Percentiles rank a stretch among this genome's conserved stretches.
Conservation (phyloP, 75 land plant genomes). For the Pinus tabuliformis region DNA sequence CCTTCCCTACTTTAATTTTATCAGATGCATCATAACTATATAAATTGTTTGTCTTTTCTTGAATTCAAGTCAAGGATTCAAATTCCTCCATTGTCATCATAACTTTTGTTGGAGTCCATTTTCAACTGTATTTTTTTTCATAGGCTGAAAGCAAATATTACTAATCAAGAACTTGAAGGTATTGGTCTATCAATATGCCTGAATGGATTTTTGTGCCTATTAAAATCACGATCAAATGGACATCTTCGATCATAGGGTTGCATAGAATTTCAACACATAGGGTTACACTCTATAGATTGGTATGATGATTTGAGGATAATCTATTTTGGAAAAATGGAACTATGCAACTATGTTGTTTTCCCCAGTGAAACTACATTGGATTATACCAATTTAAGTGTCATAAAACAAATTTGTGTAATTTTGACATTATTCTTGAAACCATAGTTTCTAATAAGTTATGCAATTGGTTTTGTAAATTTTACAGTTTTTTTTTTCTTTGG, state of each 20-base stretch:
- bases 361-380: neutral
- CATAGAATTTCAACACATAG: neutral
- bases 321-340: neutral
- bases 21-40: too few species aligned
- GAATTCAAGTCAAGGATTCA: too few species aligned
- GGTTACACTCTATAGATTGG: neutral
- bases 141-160: neutral
- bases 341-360: neutral
- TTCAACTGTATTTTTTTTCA: neutral
- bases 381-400: neutral
- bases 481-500: conserved; percentile 63
- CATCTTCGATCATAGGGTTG: neutral
- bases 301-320: neutral
- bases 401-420: neutral
- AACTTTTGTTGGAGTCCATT: neutral
- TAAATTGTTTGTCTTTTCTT: too few species aligned
- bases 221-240: neutral
- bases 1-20: too few species aligned
- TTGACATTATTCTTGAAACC: neutral
- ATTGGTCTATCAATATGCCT: neutral
- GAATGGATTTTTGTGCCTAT: neutral
- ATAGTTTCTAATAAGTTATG: neutral
- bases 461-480: neutral
- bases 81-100: neutral
- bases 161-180: neutral